phyloP scores from a whole-genome alignment of 495 filamentous ascomycete genomes.

The Apiosordaria backusii region DNA sequence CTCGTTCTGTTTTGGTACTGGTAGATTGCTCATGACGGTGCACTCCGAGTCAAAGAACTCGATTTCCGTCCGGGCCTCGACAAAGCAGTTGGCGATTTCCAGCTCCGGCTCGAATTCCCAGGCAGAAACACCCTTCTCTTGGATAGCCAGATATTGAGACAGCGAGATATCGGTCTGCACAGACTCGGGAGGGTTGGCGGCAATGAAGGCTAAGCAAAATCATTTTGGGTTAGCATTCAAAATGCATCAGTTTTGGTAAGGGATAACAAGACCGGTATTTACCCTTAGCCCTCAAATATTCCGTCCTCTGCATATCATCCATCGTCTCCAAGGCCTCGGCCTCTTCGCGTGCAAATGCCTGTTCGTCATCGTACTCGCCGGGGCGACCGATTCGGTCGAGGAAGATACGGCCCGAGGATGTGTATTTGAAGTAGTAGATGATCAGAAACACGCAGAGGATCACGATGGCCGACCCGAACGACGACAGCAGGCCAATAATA shows the following conservation, averaged over 20 bases:
- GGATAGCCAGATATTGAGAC: slow-evolving; percentile 95
- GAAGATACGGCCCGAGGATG: slow-evolving; percentile 81
- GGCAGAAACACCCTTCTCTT: slow-evolving; percentile 96
- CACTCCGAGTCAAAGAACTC: slow-evolving; percentile 98
- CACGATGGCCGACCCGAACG: slow-evolving; percentile 85
- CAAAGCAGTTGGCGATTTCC: slow-evolving; percentile 98
- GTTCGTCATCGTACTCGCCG: slow-evolving; percentile 96
- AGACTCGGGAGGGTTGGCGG: slow-evolving; percentile 93
- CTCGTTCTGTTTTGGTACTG: slow-evolving; percentile 97
- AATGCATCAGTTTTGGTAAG: not conserved
- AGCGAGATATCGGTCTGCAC: slow-evolving; percentile 94
- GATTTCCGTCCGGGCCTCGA: slow-evolving; percentile 92
- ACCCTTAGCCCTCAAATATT: slow-evolving; percentile 97
- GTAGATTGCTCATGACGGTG: slow-evolving; percentile 94
- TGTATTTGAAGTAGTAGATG: slow-evolving; percentile 94
- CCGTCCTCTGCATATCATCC: slow-evolving; percentile 86
- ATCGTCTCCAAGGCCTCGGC: slow-evolving; percentile 90
- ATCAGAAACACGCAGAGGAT: slow-evolving; percentile 76
- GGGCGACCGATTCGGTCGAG: slow-evolving; percentile 90
- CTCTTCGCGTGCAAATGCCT: slow-evolving; percentile 87
- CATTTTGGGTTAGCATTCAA: slow-evolving; percentile 16
- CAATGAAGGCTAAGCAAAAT: slow-evolving; percentile 69
- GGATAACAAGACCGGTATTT: slow-evolving; percentile 24
- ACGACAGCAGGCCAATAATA: slow-evolving; percentile 92
- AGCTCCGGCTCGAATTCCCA: slow-evolving; percentile 99